Evolutionary conservation across 169 alveolate species (phyloP), one percentile per base, ranked within the genome.

Genomic region (Nephromyces sp.): DNA sequence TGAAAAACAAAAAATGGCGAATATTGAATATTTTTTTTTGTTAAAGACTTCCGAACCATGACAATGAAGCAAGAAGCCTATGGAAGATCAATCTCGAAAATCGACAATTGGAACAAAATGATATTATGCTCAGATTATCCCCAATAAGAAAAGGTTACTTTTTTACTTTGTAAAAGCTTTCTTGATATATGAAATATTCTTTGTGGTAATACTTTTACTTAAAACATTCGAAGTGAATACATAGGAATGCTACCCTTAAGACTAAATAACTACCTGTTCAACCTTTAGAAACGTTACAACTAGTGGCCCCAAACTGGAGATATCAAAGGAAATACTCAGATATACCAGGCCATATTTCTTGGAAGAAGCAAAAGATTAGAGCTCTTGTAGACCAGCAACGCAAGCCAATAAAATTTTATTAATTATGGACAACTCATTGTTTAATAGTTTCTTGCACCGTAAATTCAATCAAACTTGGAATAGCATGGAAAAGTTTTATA

Each of bases 241-340:
- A 32, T 5, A 27, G 43, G 5, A 5, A 5, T 27, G 0, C 29
- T 15, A 6, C 29, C n/a, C 15, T 15, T 15, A 15, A 15, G 67
- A 4, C 28, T 64, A 6, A 5, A 3, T 6, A 53, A 21, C 33
- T 24, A 5, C 4, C 28, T 5, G 29, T 64, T 64, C 8, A 21
- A 0, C n/a, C n/a, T 53, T 64, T 64, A 73, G 80, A 69, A 43
- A 69, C 78, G 31, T 61, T 51, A 43, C 77, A 69, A 51, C 70
- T 76, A 73, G 53, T 76, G 22, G 78, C 65, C n/a, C 82, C 82
- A 32, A 66, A 69, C 68, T 76, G 82, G 82, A 8, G 78, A 21
- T 69, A 69, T 22, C 61, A 70, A 24, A 15, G 53, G 0, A 70
- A 57, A 70, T 76, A 68, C 31, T 73, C 80, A 0, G 82, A 76